Percentiles rank a stretch among this genome's conserved stretches.
Conservation (phyloP, 371 early-diverging fungal species). For the Conidiobolus incongruus region DNA sequence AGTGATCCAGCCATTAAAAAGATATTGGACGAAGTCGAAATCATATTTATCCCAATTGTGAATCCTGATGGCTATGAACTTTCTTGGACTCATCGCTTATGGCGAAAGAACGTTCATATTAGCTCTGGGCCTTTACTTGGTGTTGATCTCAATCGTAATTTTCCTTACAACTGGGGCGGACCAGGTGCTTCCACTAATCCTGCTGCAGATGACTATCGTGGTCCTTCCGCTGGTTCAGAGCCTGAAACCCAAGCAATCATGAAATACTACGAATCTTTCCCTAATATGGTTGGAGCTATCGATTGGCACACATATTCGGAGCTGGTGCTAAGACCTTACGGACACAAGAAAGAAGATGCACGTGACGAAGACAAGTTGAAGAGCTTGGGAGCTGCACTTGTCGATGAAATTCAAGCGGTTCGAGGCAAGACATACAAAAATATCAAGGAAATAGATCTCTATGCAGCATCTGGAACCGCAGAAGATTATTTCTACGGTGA, state of each 20-base stretch:
- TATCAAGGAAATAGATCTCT: not conserved
- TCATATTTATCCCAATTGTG: constrained; percentile 17
- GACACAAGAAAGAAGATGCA: constrained; percentile 11
- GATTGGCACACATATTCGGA: constrained; percentile 28
- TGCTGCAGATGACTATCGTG: constrained; percentile 25
- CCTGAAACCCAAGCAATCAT: constrained; percentile 23
- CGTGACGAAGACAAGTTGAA: constrained; percentile 6
- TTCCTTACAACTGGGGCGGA: constrained; percentile 22
- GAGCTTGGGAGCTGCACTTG: constrained; percentile 8
- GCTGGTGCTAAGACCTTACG: constrained; percentile 16
- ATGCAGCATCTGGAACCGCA: not conserved
- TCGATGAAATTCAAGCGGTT: constrained; percentile 7
- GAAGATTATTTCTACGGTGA: not conserved
- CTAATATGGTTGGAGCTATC: constrained; percentile 21
- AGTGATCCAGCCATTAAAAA: constrained; percentile 1
- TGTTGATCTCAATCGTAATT: constrained; percentile 15
- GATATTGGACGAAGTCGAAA: constrained; percentile 7
- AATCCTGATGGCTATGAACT: constrained; percentile 24
- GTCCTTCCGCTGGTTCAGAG: constrained; percentile 23
- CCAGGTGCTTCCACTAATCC: constrained; percentile 19
- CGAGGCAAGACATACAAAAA: constrained; percentile 1
- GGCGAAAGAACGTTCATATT: constrained; percentile 16
- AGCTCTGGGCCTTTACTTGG: not conserved
- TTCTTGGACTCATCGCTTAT: constrained; percentile 14
- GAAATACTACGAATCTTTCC: constrained; percentile 16